Evolutionary conservation across 2,329 filamentous ascomycete genomes (phyloP).

Genomic region (Cladophialophora psammophila): DNA sequence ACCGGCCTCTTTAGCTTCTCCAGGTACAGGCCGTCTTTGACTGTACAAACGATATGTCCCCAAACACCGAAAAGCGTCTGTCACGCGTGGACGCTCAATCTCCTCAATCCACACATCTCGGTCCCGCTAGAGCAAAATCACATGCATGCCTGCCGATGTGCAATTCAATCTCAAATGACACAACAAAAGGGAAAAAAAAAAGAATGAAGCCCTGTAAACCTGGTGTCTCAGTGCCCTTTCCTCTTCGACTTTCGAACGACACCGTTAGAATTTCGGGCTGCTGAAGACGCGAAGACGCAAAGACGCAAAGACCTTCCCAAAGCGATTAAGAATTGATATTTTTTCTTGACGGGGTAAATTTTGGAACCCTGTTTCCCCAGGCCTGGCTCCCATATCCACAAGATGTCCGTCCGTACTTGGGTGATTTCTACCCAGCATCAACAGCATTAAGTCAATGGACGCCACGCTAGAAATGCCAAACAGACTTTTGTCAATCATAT

Average conservation of each 20-base stretch:
- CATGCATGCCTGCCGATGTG: slow-evolving; percentile 34
- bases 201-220: slow-evolving; percentile 19
- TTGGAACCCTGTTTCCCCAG: slow-evolving; percentile 20
- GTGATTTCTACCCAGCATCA: slow-evolving; percentile 24
- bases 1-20: not conserved
- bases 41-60: slow-evolving; percentile 30
- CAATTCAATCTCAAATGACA: slow-evolving; percentile 24
- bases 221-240: slow-evolving; percentile 7
- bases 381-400: slow-evolving; percentile 30
- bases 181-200: slow-evolving; percentile 30
- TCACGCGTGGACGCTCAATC: slow-evolving; percentile 20
- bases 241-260: not conserved
- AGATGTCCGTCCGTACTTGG: slow-evolving; percentile 24
- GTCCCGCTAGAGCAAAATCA: slow-evolving; percentile 23
- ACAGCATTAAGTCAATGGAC: slow-evolving; percentile 25
- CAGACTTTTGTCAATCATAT: slow-evolving; percentile 33
- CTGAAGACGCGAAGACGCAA: too few relatives aligned
- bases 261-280: not conserved
- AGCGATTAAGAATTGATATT: slow-evolving; percentile 30
- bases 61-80: slow-evolving; percentile 20
- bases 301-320: slow-evolving; percentile 17
- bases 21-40: slow-evolving; percentile 24
- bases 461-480: slow-evolving; percentile 36
- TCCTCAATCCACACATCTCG: slow-evolving; percentile 14
- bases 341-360: slow-evolving; percentile 18